Base-by-base conservation (phyloP, 140 eudicot genomes). In the Oenanthe javanica region DNA sequence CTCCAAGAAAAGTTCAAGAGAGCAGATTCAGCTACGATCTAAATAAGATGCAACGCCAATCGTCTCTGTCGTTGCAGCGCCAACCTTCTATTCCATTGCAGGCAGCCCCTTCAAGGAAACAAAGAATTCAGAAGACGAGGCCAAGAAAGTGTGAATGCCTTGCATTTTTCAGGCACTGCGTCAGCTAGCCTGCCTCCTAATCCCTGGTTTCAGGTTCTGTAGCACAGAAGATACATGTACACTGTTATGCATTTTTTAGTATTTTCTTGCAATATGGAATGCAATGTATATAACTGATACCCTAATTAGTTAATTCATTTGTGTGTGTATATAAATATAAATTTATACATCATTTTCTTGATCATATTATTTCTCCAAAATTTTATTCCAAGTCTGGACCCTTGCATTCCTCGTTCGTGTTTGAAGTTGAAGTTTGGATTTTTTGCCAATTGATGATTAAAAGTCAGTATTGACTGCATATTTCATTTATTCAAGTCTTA, bases 161-260 rank as follows among this genome's bases (percentile, higher is more conserved):
- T 23, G 78, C 83, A 78, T 77, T 87, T 81, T 83, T 84, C 23
- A 71, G 85, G 36, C 81, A 83, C 47, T 88, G 87, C n/a, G 50
- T 74, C 6, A 50, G 82, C 4, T 80, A 83, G 1, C 15, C 83
- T n/a, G 80, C 81, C 18, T 86, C 78, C 75, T 31, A 21, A 67
- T 67, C 46, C 46, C 46, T 27, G 77, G 38, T 79, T 42, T 54
- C 67, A 38, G 45, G 50, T 72, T 51, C 27, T 72, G 55, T 19
- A 71, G 73, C 43, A 5, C 74, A 67, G 47, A 67, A 36, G 19
- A 67, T 67, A 31, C n/a, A 67, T 31, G 46, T 67, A 67, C 74
- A 67, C 21, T 27, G 46, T 36, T 15, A 5, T 36, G 19, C 74
- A 27, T 12, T 67, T 16, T 36, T 67, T 4, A 0, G 36, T 18